Base-by-base conservation (phyloP, 2,329 filamentous ascomycete species). In the Neonectria hederae region DNA sequence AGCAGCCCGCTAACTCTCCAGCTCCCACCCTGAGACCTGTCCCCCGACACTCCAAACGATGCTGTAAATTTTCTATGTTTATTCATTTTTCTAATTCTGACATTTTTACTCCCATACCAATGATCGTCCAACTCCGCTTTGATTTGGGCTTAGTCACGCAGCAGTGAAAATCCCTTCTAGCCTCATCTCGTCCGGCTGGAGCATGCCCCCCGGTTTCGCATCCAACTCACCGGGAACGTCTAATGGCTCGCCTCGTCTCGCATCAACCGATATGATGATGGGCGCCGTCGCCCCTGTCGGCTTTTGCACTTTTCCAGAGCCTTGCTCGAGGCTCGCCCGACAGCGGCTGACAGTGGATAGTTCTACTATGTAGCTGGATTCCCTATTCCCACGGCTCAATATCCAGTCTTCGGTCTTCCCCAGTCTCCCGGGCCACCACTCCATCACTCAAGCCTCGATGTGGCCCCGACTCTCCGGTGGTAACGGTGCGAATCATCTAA, bases 231-330 rank as follows among this genome's bases (percentile, higher is more conserved):
- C 65, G 71, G 71, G 69, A 71, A 71, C 65, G 65, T 58, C 56
- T 72, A 63, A 63, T 68, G 69, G 71, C 71, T 73, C 71, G 69
- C 71, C 71, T 73, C 71, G 69, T 69, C 69, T 73, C 68, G 71
- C 54, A 40, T 64, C 54, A 73, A 65, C 69, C 71, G 71, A 73
- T 63, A 73, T 73, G 68, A 71, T 65, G 72, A 69, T 73, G 65
- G 51, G 60, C 61, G 59, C 43, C 65, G 43, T 30, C n/a, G 62
- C 63, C 70, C 70, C 63, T 71, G 67, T 68, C 65, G 48, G 54
- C 59, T 30, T 43, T 62, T 57, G 38, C 57, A 42, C 53, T 58
- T 46, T 54, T 51, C 42, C 49, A 48, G n/a, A 56, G 32, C 45
- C 45, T 51, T 58, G 55, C 32, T 22, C 17, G 35, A 65, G 49